These are phyloP conservation scores for Dalbergia cultrata DNA, from an alignment of 306 rosid species.

Conservation along the genomic window DNA sequence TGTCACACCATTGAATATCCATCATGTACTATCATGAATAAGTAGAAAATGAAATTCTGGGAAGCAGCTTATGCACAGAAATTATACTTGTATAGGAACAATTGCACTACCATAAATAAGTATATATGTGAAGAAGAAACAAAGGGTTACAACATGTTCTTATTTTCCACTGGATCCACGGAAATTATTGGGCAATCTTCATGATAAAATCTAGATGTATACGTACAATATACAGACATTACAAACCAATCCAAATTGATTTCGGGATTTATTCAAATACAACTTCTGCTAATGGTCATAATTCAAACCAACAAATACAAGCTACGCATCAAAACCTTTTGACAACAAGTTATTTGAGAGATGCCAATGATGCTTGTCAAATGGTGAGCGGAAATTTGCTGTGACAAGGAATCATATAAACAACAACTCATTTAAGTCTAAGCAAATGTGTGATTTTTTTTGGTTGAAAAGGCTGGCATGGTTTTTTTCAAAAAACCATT, in stretches of 20 bases:
- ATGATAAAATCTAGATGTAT: neutral
- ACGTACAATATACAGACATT: neutral
- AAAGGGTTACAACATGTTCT: neutral
- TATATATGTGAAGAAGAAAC: neutral
- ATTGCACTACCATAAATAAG: neutral
- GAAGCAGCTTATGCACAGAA: neutral
- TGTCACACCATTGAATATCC: neutral
- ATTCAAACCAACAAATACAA: neutral
- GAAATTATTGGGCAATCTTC: neutral
- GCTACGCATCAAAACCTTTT: neutral
- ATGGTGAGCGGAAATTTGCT: conserved; percentile 9
- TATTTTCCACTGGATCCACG: neutral
- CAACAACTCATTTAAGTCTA: conserved; percentile 17
- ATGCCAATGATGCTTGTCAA: neutral
- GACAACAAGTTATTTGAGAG: conserved; percentile 5
- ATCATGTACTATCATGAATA: conserved; percentile 12
- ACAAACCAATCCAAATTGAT: neutral
- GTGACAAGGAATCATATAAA: conserved; percentile 5
- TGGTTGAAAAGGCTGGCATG: too few species aligned
- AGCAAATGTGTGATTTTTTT: too few species aligned
- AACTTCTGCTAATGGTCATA: neutral
- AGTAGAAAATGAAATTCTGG: conserved; percentile 12
- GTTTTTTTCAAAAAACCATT: too few species aligned
- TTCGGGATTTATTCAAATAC: neutral
- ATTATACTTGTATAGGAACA: neutral